Evolutionary conservation across 345 rosid species (phyloP).

Genomic region (Eucalyptus erythrocorys): DNA sequence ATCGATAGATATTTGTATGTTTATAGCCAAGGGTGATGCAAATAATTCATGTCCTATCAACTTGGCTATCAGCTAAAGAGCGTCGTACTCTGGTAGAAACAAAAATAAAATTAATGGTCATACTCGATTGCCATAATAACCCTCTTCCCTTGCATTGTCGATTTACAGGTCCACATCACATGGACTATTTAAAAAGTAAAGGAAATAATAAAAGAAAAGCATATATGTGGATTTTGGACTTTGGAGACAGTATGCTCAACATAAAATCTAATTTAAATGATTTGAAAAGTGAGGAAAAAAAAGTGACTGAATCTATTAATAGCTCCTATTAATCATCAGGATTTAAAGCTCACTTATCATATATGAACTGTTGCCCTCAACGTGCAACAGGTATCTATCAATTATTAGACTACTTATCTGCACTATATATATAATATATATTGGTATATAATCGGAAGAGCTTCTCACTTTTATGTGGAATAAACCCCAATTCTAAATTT

Average conservation of each 20-base stretch:
- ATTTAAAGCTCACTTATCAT: not conserved
- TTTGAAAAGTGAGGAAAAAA: not conserved
- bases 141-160: not conserved
- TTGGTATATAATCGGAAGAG: not conserved
- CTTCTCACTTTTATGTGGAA: not conserved
- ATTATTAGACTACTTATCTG: not conserved
- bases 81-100: not conserved
- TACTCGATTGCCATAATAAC: accelerated
- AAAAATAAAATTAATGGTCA: not conserved
- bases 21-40: too few species aligned
- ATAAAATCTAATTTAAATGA: not conserved
- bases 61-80: not conserved
- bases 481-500: not conserved
- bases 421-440: not conserved
- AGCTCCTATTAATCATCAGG: not conserved
- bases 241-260: not conserved
- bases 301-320: not conserved
- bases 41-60: not conserved
- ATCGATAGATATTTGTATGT: too few species aligned
- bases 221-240: not conserved
- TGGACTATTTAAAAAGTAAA: not conserved
- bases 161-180: not conserved
- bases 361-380: not conserved
- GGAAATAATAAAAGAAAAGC: too few species aligned
- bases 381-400: not conserved